These are phyloP conservation scores for Groenewaldozyma auringiensis DNA, from an alignment of 1,139 yeast genomes.

Conservation along the genomic window DNA sequence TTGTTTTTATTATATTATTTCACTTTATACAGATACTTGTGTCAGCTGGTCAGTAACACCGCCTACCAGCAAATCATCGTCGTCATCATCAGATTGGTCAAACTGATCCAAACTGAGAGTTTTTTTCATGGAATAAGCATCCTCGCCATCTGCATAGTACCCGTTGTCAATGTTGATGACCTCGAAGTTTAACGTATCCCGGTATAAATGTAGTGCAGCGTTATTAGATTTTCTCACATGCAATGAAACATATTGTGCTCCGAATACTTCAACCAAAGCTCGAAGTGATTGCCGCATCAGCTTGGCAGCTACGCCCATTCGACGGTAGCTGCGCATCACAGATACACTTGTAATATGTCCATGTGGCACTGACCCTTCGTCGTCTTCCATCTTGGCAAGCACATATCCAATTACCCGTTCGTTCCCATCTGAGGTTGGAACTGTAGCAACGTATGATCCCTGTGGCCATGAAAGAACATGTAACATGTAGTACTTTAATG, in stretches of 20 bases:
- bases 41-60: conserved; percentile 4
- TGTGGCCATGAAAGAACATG: conserved; percentile 97
- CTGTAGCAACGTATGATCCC: conserved; percentile 91
- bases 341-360: conserved; percentile 93
- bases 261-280: conserved; percentile 74
- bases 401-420: conserved; percentile 92
- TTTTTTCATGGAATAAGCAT: conserved; percentile 89
- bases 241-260: conserved; percentile 76
- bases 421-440: conserved; percentile 42
- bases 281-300: conserved; percentile 83
- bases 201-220: conserved; percentile 89
- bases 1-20: too few species aligned
- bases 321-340: conserved; percentile 90
- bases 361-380: conserved; percentile 51
- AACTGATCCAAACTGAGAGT: conserved; percentile 14
- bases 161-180: conserved; percentile 74
- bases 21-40: background rate
- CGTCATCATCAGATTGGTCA: conserved; percentile 23
- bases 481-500: conserved; percentile 85
- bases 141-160: conserved; percentile 96
- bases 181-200: conserved; percentile 74
- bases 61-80: conserved; percentile 25
- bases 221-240: conserved; percentile 92
- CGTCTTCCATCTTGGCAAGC: conserved; percentile 91
- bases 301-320: conserved; percentile 92